A percentile compares a stretch with the other conserved stretches of the same genome.
These are phyloP conservation scores for Colletotrichum chlorophyti DNA, from an alignment of 2,329 filamentous ascomycete species.

Conservation along the genomic window DNA sequence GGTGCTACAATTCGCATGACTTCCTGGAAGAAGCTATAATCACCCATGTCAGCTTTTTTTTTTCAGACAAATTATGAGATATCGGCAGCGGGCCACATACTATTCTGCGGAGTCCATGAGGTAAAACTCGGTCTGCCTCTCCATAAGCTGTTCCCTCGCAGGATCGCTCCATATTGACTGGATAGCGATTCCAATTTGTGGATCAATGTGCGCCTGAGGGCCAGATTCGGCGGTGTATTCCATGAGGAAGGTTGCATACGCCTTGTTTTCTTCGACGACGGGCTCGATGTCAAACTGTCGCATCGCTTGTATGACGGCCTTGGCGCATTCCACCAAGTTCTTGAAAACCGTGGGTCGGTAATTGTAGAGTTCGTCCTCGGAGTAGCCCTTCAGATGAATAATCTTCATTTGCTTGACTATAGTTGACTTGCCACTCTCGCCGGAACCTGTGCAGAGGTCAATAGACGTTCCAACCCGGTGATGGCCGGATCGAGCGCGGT, in stretches of 20 bases:
- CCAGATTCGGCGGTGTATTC: slow-evolving; percentile 92
- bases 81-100: slow-evolving; percentile 59
- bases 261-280: slow-evolving; percentile 72
- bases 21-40: slow-evolving; percentile 97
- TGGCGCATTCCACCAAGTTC: slow-evolving; percentile 96
- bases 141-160: slow-evolving; percentile 81
- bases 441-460: slow-evolving; percentile 71
- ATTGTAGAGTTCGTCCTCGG: slow-evolving; percentile 88
- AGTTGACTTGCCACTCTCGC: slow-evolving; percentile 98
- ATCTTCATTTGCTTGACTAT: slow-evolving; percentile 99
- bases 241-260: slow-evolving; percentile 79
- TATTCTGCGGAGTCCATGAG: slow-evolving; percentile 99
- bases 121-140: slow-evolving; percentile 97
- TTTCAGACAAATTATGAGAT: neutral
- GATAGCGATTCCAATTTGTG: slow-evolving; percentile 82
- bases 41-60: slow-evolving; percentile 24
- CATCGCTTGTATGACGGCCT: slow-evolving; percentile 90
- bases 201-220: slow-evolving; percentile 83
- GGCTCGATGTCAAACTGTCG: slow-evolving; percentile 88
- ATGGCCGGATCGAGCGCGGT: neutral
- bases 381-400: slow-evolving; percentile 98
- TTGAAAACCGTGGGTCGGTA: slow-evolving; percentile 98
- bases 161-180: slow-evolving; percentile 90
- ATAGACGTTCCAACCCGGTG: neutral
- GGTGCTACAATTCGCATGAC: slow-evolving; percentile 81